Percentiles rank a stretch among this genome's conserved stretches.
phyloP scores from a whole-genome alignment of 306 rosid species.

The Vachellia collinsii region DNA sequence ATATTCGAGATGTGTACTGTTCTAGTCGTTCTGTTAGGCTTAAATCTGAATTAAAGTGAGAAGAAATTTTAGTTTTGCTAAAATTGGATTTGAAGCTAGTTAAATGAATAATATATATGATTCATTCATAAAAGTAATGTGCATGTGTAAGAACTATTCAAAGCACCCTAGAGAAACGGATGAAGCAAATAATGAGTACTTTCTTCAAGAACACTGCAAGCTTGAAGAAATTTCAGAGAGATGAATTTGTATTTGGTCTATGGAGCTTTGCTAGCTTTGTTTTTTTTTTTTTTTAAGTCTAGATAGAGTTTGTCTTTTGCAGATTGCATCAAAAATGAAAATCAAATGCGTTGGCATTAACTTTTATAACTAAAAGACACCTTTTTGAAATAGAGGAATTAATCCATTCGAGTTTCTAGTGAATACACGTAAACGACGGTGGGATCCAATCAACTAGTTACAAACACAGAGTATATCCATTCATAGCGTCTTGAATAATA shows the following conservation, averaged over 20 bases:
- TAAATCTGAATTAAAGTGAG: neutral
- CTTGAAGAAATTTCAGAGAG: neutral
- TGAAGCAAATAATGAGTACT: neutral
- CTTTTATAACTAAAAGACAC: too few relatives aligned
- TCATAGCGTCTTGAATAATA: neutral
- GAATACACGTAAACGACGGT: neutral
- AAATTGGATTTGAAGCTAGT: too few relatives aligned
- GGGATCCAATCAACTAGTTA: neutral
- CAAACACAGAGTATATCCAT: neutral
- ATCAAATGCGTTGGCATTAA: too few relatives aligned
- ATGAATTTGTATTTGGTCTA: neutral
- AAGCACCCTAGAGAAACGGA: too few relatives aligned
- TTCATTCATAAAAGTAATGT: neutral
- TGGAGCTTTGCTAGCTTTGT: too few relatives aligned
- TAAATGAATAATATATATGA: neutral
- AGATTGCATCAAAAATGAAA: too few relatives aligned
- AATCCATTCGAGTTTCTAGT: neutral
- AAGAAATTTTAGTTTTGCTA: neutral
- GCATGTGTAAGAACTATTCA: neutral
- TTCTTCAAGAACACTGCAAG: neutral
- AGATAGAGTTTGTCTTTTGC: neutral
- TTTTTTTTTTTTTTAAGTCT: too few relatives aligned
- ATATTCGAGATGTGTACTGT: neutral
- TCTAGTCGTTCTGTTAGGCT: neutral
- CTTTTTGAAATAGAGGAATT: neutral